A percentile compares a stretch with the other conserved stretches of the same genome.
These are phyloP conservation scores for Datura wrightii DNA, from an alignment of 257 asterid species.

Conservation along the genomic window DNA sequence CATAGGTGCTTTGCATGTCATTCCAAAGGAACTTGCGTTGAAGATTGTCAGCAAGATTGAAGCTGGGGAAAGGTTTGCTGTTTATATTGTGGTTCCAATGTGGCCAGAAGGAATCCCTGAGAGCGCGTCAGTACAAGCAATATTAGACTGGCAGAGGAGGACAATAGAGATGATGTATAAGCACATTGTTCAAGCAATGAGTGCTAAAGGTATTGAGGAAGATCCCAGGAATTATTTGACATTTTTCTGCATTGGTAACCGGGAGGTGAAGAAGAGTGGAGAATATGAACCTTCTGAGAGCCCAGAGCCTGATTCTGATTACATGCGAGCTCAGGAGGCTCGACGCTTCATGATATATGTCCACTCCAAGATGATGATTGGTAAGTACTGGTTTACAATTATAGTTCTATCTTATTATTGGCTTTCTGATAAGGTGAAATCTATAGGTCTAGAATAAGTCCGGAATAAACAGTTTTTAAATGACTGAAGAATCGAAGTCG, in stretches of 20 bases:
- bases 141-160: conserved; percentile 85
- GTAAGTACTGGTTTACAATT: conserved; percentile 42
- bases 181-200: conserved; percentile 66
- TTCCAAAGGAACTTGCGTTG: conserved; percentile 81
- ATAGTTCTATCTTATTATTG: not conserved
- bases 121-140: conserved; percentile 88
- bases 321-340: conserved; percentile 71
- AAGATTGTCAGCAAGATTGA: conserved; percentile 77
- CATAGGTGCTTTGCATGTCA: conserved; percentile 74
- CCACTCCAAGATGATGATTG: conserved; percentile 92
- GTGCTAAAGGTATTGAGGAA: conserved; percentile 68
- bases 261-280: conserved; percentile 79
- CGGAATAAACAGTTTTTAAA: not conserved
- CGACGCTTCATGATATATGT: conserved; percentile 94
- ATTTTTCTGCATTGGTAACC: conserved; percentile 81
- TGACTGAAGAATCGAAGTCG: not conserved
- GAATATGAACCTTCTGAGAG: conserved; percentile 76
- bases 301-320: conserved; percentile 81
- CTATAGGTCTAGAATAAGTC: not conserved
- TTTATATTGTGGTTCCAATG: conserved; percentile 80
- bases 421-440: not conserved
- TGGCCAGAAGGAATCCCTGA: conserved; percentile 96
- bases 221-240: conserved; percentile 86
- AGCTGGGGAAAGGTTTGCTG: conserved; percentile 81
- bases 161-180: conserved; percentile 92